Evolutionary conservation across 441 rosid genomes (phyloP).

Genomic region (Adansonia grandidieri): DNA sequence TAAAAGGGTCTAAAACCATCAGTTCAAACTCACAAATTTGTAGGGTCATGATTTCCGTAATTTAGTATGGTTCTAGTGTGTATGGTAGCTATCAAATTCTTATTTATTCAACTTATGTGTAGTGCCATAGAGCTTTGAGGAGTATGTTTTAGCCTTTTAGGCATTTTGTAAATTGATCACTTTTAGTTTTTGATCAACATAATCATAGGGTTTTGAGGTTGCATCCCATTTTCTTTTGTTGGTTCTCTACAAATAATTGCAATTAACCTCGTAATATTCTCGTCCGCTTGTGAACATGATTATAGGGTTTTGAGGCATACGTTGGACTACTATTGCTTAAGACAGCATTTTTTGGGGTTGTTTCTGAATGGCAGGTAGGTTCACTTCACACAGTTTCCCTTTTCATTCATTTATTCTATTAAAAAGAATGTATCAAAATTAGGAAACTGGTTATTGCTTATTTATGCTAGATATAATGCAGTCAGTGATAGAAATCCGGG

Average conservation of each 20-base stretch:
- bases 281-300: slow-evolving; percentile 26
- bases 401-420: background rate
- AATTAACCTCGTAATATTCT: background rate
- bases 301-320: slow-evolving; percentile 91
- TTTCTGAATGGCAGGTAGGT: slow-evolving; percentile 89
- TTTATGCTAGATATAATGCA: background rate
- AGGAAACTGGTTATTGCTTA: background rate
- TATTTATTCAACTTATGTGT: background rate
- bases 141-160: background rate
- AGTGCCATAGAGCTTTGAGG: background rate
- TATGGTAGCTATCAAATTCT: background rate
- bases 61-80: too few species aligned
- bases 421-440: background rate
- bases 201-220: too few species aligned
- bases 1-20: background rate
- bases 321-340: slow-evolving; percentile 85
- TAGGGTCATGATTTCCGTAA: background rate
- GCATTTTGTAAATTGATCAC: background rate
- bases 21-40: slow-evolving; percentile 11
- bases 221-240: background rate
- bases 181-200: background rate
- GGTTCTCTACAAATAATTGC: background rate
- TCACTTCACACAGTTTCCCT: background rate
- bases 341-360: slow-evolving; percentile 74
- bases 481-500: slow-evolving; percentile 22